A percentile compares a stretch with the other conserved stretches of the same genome.
Conservation (phyloP, 495 filamentous ascomycete genomes). For the Podospora conica region DNA sequence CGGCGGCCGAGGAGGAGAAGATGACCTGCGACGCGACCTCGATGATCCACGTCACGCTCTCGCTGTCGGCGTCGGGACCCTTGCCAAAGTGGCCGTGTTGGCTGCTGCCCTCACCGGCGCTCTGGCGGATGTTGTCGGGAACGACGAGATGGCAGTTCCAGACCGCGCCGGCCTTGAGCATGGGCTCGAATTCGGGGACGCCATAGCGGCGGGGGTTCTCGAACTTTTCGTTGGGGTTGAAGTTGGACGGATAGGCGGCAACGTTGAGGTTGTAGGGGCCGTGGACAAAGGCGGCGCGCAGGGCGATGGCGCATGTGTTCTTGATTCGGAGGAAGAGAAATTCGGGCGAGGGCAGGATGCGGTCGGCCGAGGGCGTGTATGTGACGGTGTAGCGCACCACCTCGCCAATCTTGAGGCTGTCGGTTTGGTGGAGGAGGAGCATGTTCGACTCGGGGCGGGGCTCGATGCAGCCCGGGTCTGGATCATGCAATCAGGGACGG, state of each 20-base stretch:
- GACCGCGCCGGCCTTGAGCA: conserved; percentile 85
- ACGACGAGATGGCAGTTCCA: conserved; percentile 75
- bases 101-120: conserved; percentile 27
- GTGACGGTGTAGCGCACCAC: conserved; percentile 87
- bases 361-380: conserved; percentile 83
- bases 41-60: conserved; percentile 77
- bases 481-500: background rate
- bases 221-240: conserved; percentile 69
- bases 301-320: conserved; percentile 83
- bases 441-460: conserved; percentile 43
- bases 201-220: conserved; percentile 56
- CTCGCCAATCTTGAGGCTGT: conserved; percentile 87
- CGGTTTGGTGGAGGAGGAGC: conserved; percentile 83
- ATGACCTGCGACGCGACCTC: conserved; percentile 89
- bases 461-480: background rate
- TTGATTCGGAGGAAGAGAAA: conserved; percentile 77
- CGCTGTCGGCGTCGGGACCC: conserved; percentile 30
- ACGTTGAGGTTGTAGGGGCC: conserved; percentile 89
- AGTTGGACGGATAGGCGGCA: conserved; percentile 72
- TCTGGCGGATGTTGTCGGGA: conserved; percentile 59
- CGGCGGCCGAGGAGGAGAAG: conserved; percentile 79
- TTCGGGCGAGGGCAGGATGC: conserved; percentile 74
- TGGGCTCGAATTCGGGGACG: conserved; percentile 84
- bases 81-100: conserved; percentile 32
- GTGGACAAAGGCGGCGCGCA: conserved; percentile 92